Base-by-base conservation (phyloP, 2,329 filamentous ascomycete species). In the Aspergillus chevalieri region DNA sequence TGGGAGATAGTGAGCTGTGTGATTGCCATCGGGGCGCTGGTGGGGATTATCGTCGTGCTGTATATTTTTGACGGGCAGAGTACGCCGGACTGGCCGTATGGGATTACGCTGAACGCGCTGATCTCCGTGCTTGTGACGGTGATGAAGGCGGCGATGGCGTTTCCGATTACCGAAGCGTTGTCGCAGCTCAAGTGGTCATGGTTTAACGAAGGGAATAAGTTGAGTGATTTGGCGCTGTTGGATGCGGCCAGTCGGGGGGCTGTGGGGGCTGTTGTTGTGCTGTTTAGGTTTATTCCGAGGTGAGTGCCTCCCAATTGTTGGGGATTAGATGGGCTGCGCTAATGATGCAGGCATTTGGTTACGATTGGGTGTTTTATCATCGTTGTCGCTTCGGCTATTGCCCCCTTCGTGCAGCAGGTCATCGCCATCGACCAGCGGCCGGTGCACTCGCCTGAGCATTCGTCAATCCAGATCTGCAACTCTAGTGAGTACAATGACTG, bases 171-270 rank as follows among this genome's bases (percentile, higher is more conserved):
- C 2, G 65, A 68, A 47, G 58, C 52, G 10, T 44, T 69, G 17
- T 60, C 61, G 10, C 67, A 68, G 46, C 50, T 68, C 7, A 69
- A 70, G 51, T 69, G 65, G 65, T 57, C 62, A 2, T 69, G 65
- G 64, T 69, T 67, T 44, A 56, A 51, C 45, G 46, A 49, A 28
- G 42, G 52, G 15, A 57, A 60, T 34, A 57, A 59, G 39, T 36
- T 69, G 30, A 58, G 58, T 33, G 65, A 70, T 49, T 57, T 70
- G 38, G 54, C 61, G 4, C 45, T 56, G 4, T 59, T 67, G 21
- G 67, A 71, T 53, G 56, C 62, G 9, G 68, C 67, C 7, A 66
- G 62, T 52, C 58, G 65, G 44, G 65, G 67, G 4, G 54, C 62
- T 2, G 56, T 58, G 50, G 66, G 66, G 4, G 58, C 61, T 6